Conservation (phyloP, 2,329 filamentous ascomycete species). For the Pseudocercospora vitis region DNA sequence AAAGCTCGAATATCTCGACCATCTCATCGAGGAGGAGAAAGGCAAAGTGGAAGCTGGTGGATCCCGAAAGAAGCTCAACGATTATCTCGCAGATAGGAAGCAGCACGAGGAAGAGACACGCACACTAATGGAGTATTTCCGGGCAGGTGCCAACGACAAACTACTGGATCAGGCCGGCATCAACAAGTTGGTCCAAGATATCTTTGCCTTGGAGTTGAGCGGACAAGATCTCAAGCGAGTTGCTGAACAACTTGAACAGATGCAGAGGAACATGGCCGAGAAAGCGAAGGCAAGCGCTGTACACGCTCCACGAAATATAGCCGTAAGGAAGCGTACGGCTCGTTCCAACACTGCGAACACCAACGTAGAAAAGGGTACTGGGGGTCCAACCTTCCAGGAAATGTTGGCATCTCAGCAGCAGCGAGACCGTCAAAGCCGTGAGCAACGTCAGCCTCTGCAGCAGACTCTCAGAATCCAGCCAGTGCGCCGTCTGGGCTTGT, state of each 20-base stretch:
- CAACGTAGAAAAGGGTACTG: not conserved
- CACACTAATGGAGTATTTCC: constrained; percentile 1
- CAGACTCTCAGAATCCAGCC: too few relatives aligned
- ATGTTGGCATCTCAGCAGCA: not conserved
- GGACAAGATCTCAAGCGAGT: not conserved
- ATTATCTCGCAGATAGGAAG: not conserved
- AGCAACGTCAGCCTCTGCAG: too few relatives aligned
- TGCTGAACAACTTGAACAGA: not conserved
- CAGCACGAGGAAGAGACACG: constrained; percentile 4
- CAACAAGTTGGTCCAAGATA: not conserved
- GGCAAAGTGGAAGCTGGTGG: constrained; percentile 37
- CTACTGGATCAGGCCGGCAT: constrained; percentile 6
- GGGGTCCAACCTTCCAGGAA: not conserved
- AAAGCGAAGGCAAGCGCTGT: not conserved
- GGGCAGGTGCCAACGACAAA: not conserved
- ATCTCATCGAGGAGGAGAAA: constrained; percentile 42
- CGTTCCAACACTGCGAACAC: not conserved
- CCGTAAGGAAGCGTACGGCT: too few relatives aligned
- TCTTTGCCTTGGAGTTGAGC: not conserved
- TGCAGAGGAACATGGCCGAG: not conserved
- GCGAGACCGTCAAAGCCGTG: too few relatives aligned
- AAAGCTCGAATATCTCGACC: constrained; percentile 43
- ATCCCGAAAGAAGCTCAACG: constrained; percentile 25
- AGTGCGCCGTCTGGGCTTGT: too few relatives aligned
- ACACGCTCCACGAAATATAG: not conserved